Percentiles rank a stretch among this genome's conserved stretches.
phyloP scores from a whole-genome alignment of 768 basidiomycete species.

The Boletus patriciae region DNA sequence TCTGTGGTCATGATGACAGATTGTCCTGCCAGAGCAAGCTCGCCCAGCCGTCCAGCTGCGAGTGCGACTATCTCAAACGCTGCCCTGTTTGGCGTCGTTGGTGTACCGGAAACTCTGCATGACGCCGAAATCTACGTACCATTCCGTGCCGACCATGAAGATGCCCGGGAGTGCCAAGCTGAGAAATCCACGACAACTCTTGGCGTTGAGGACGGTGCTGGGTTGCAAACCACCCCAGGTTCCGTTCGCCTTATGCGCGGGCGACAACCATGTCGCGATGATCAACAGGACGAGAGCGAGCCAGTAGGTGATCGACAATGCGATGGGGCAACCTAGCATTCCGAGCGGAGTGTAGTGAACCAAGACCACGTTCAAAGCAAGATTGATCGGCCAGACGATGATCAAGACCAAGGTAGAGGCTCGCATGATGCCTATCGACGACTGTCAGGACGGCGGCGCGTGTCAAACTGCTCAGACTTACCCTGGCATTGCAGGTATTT shows the following conservation, averaged over 20 bases:
- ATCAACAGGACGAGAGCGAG: conserved; percentile 59
- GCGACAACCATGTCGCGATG: conserved; percentile 49
- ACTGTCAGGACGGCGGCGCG: background rate
- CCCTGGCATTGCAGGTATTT: conserved; percentile 82
- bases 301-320: conserved; percentile 71
- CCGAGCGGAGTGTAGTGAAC: conserved; percentile 65
- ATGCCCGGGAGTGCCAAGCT: conserved; percentile 75
- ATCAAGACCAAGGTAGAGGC: conserved; percentile 65
- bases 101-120: background rate
- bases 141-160: conserved; percentile 79
- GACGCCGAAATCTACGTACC: conserved; percentile 41
- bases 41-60: conserved; percentile 68
- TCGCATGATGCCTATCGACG: conserved; percentile 63
- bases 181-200: conserved; percentile 57
- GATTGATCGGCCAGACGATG: conserved; percentile 65
- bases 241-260: conserved; percentile 51
- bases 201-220: conserved; percentile 42
- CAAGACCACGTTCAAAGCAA: conserved; percentile 56
- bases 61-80: conserved; percentile 82
- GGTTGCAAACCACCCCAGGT: conserved; percentile 65
- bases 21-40: conserved; percentile 69
- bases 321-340: conserved; percentile 64
- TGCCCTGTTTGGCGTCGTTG: conserved; percentile 48
- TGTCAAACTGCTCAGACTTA: conserved; percentile 24
- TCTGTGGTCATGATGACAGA: conserved; percentile 81